Evolutionary conservation across 352 stramenopile genomes (phyloP).

Genomic region (Phytophthora melonis): DNA sequence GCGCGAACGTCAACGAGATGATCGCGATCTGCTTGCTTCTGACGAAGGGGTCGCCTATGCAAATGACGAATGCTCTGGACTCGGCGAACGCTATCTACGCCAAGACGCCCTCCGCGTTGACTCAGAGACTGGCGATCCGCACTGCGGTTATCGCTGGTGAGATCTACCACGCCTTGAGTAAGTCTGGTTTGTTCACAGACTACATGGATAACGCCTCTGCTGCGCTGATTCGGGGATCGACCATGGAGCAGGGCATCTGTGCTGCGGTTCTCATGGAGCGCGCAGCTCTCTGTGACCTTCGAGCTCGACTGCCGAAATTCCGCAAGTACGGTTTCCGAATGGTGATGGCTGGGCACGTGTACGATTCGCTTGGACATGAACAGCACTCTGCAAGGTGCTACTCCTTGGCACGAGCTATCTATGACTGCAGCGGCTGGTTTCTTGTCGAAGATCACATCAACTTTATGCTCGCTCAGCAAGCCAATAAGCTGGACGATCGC

Average conservation of each 20-base stretch:
- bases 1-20: constrained; percentile 89
- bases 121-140: constrained; percentile 68
- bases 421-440: constrained; percentile 84
- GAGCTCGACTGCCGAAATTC: constrained; percentile 75
- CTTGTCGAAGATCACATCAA: constrained; percentile 92
- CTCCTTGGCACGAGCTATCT: constrained; percentile 77
- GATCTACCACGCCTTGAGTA: constrained; percentile 80
- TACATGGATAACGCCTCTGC: constrained; percentile 90
- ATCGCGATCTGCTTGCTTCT: constrained; percentile 87
- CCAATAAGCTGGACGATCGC: constrained; percentile 76
- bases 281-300: constrained; percentile 81
- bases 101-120: constrained; percentile 56
- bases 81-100: constrained; percentile 71
- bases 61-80: constrained; percentile 89
- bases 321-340: constrained; percentile 92
- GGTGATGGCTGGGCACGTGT: constrained; percentile 90
- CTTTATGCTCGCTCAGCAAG: constrained; percentile 85
- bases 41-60: constrained; percentile 78
- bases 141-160: constrained; percentile 81
- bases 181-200: constrained; percentile 82
- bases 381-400: constrained; percentile 88
- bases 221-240: constrained; percentile 83
- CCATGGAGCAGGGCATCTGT: constrained; percentile 87
- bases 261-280: constrained; percentile 85
- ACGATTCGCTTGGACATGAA: constrained; percentile 75